These are phyloP conservation scores for Meripilus lineatus DNA, from an alignment of 1,284 basidiomycete species.

Conservation along the genomic window DNA sequence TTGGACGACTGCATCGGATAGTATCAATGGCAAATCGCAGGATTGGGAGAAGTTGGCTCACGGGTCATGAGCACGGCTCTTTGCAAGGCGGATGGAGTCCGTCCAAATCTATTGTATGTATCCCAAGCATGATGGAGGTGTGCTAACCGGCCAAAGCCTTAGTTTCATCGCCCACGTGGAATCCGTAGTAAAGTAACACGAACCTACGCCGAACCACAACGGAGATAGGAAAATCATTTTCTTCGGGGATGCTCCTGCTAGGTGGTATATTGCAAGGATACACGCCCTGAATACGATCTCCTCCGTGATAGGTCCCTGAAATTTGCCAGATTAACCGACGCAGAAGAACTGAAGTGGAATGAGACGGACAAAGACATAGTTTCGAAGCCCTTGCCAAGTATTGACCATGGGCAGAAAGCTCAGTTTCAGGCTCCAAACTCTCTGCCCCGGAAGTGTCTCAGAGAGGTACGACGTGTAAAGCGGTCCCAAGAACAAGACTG, in stretches of 20 bases:
- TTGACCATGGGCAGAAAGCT: conserved; percentile 39
- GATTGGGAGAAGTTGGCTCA: conserved; percentile 32
- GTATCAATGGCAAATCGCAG: conserved; percentile 7
- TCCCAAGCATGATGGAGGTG: conserved; percentile 93
- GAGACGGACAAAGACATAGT: conserved; percentile 61
- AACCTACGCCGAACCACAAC: conserved; percentile 85
- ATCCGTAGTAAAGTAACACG: conserved; percentile 4
- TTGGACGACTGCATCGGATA: conserved; percentile 65
- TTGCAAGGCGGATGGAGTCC: conserved; percentile 55
- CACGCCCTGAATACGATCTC: conserved; percentile 91
- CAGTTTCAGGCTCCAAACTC: conserved; percentile 40
- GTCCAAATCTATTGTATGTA: conserved; percentile 66
- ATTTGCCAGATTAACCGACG: conserved; percentile 3
- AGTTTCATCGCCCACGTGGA: not conserved
- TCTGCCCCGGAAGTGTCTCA: conserved; percentile 57
- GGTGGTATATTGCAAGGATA: conserved; percentile 69
- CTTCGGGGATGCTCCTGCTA: conserved; percentile 51
- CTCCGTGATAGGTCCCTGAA: conserved; percentile 85
- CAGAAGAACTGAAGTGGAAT: not conserved
- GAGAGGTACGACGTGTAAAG: conserved; percentile 63
- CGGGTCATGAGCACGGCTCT: conserved; percentile 55
- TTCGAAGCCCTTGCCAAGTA: conserved; percentile 62
- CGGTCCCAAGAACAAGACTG: conserved; percentile 81
- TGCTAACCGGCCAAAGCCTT: conserved; percentile 48
- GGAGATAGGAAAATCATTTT: conserved; percentile 80